Percentiles rank a stretch among this genome's conserved stretches.
Conservation (phyloP, 2,329 filamentous ascomycete genomes). For the Fusarium fracticaudum region DNA sequence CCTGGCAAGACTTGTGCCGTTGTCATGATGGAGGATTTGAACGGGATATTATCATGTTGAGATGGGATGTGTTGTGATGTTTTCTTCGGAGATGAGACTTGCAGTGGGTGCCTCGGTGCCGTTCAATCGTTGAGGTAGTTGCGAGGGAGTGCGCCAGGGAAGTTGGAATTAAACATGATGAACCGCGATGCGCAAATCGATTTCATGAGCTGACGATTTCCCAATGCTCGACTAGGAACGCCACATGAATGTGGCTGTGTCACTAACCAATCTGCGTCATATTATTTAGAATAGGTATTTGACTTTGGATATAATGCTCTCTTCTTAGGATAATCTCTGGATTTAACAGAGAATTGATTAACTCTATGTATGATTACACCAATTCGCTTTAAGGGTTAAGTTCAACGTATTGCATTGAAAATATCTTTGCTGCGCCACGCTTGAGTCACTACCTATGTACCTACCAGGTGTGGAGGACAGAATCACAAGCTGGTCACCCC, state of each 20-base stretch:
- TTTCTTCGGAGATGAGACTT: neutral
- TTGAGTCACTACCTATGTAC: constrained; percentile 15
- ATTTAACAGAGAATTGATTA: neutral
- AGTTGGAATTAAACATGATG: neutral
- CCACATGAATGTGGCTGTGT: constrained; percentile 22
- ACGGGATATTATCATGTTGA: constrained; percentile 26
- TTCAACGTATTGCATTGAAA: neutral
- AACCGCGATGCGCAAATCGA: constrained; percentile 1
- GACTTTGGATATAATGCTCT: neutral
- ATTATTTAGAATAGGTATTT: neutral
- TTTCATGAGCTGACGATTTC: neutral
- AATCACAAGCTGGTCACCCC: constrained; percentile 23
- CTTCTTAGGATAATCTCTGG: neutral
- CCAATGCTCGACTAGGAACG: neutral
- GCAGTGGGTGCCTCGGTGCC: neutral
- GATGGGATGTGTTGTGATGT: neutral
- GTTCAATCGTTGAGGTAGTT: neutral
- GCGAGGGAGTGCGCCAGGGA: neutral
- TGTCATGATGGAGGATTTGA: constrained; percentile 36
- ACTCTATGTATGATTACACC: neutral
- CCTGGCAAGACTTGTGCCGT: constrained; percentile 33
- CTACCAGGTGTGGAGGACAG: neutral
- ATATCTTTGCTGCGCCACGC: constrained; percentile 16
- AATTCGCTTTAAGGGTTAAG: neutral
- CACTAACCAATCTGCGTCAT: neutral